Percentiles rank a stretch among this genome's conserved stretches.
Conservation (phyloP, 2,329 filamentous ascomycete species). For the Aphanocladium album region DNA sequence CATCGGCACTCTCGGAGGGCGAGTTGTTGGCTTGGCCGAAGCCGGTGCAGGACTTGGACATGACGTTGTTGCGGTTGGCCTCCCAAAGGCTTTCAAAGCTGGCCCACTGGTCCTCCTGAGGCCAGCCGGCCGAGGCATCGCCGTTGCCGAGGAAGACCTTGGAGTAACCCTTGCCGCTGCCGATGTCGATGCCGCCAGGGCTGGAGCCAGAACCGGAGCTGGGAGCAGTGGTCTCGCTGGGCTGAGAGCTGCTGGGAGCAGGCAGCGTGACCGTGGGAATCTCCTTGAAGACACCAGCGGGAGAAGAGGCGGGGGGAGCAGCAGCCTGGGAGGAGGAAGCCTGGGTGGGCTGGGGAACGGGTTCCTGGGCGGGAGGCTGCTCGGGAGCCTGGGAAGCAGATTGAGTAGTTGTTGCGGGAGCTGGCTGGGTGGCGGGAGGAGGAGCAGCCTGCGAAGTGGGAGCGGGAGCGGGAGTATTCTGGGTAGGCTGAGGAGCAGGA, state of each 20-base stretch:
- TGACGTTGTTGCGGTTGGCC: slow-evolving; percentile 18
- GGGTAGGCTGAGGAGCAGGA: neutral
- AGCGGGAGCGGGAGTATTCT: neutral
- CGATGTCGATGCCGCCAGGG: slow-evolving; percentile 14
- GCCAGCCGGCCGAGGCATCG: slow-evolving; percentile 25
- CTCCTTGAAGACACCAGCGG: slow-evolving; percentile 3
- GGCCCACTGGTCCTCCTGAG: slow-evolving; percentile 22
- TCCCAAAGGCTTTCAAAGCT: slow-evolving; percentile 23
- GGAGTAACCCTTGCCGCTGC: slow-evolving; percentile 22
- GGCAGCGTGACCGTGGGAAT: neutral
- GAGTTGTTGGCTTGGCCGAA: slow-evolving; percentile 17
- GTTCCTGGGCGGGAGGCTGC: neutral
- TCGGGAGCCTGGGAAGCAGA: neutral
- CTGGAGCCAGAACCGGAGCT: slow-evolving; percentile 6
- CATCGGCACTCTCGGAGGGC: slow-evolving; percentile 17
- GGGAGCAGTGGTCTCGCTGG: neutral
- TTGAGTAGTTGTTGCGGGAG: neutral
- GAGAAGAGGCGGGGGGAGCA: neutral
- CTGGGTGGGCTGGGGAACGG: neutral
- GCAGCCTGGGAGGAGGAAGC: neutral
- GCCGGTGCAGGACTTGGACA: slow-evolving; percentile 17
- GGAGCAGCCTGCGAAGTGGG: neutral
- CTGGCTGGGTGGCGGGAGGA: neutral
- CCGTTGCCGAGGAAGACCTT: slow-evolving; percentile 25
- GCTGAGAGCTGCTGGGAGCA: neutral